A percentile compares a stretch with the other conserved stretches of the same genome.
These are phyloP conservation scores for Lentinula boryana DNA, from an alignment of 768 basidiomycete genomes.

Conservation along the genomic window DNA sequence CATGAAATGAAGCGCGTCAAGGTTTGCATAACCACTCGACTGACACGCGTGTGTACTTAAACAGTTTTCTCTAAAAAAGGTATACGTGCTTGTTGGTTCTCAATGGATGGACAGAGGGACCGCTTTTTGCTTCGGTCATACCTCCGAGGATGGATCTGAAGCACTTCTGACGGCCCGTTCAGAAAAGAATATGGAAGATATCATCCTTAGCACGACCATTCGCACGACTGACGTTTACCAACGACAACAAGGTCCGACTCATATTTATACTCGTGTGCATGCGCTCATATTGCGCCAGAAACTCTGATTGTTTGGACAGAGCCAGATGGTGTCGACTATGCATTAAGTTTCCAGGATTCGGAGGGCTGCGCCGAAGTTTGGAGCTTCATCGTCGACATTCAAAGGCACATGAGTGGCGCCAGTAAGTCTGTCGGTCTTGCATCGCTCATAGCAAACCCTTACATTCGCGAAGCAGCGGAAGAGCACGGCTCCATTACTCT, in stretches of 20 bases:
- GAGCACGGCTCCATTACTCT: constrained; percentile 30
- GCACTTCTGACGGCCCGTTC: constrained; percentile 82
- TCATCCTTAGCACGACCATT: constrained; percentile 77
- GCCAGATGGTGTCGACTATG: constrained; percentile 90
- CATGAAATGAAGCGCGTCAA: constrained; percentile 84
- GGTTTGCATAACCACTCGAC: constrained; percentile 31
- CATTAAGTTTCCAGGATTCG: constrained; percentile 93
- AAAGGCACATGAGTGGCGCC: constrained; percentile 68
- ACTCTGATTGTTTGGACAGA: constrained; percentile 99
- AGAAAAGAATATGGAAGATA: constrained; percentile 63
- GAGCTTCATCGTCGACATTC: constrained; percentile 93
- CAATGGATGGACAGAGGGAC: constrained; percentile 97
- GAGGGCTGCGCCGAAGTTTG: constrained; percentile 96
- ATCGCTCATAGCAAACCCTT: constrained; percentile 4
- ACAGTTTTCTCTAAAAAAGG: constrained; percentile 39
- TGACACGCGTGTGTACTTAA: constrained; percentile 14
- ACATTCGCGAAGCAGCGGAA: constrained; percentile 23
- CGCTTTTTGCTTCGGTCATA: constrained; percentile 91
- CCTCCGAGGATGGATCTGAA: constrained; percentile 68
- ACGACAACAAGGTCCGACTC: constrained; percentile 69
- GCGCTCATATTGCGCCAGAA: constrained; percentile 40
- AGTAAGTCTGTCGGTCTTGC: constrained; percentile 35
- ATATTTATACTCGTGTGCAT: neutral
- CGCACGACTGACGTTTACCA: constrained; percentile 83
- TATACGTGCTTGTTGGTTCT: constrained; percentile 88